Evolutionary conservation across 1,284 basidiomycete genomes (phyloP).

Genomic region (Irpex rosettiformis): DNA sequence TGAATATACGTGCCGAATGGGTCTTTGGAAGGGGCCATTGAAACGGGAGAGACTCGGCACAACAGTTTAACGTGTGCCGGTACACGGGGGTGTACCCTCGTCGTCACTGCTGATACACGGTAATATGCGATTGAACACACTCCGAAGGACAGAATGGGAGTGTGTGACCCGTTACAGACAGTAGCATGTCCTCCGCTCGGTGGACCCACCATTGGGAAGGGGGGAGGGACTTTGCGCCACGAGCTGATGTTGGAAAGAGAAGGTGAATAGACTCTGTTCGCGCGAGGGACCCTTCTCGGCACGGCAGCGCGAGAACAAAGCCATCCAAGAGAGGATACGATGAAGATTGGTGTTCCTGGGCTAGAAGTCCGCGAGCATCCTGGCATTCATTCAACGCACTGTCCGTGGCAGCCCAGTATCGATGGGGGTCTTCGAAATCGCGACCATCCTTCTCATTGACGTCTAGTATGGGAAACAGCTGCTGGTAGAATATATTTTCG

Average conservation of each 20-base stretch:
- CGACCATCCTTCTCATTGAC: background rate
- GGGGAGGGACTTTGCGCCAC: background rate
- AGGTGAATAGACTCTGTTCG: background rate
- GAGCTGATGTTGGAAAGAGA: background rate
- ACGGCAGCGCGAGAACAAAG: background rate
- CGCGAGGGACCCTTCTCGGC: background rate
- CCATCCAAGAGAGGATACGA: background rate
- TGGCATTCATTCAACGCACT: background rate
- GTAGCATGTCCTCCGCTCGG: background rate
- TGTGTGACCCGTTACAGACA: background rate
- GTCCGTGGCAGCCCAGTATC: background rate
- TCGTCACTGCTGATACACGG: background rate
- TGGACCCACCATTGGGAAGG: background rate
- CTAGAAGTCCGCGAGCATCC: background rate
- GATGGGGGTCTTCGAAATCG: background rate
- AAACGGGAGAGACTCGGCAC: background rate
- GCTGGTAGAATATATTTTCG: background rate
- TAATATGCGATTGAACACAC: background rate
- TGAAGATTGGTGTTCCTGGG: background rate
- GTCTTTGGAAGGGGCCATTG: background rate
- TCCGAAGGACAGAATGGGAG: background rate
- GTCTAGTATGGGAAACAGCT: background rate
- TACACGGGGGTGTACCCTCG: background rate
- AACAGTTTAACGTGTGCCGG: background rate
- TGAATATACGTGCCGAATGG: background rate